phyloP scores from a whole-genome alignment of 2,329 filamentous ascomycete genomes.

The Aspergillus luchuensis region DNA sequence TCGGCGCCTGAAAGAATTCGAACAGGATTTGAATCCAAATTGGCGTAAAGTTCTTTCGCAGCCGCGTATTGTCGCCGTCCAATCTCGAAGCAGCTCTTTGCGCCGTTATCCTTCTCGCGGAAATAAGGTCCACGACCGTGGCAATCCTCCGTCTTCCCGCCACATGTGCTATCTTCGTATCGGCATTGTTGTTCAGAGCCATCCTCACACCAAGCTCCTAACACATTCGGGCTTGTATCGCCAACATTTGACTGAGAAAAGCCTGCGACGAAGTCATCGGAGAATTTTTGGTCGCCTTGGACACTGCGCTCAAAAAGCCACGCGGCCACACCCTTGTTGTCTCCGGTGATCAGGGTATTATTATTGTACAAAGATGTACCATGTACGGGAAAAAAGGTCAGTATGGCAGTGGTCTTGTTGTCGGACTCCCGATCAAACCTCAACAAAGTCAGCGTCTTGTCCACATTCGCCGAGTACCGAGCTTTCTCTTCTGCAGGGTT shows the following conservation, averaged over 20 bases:
- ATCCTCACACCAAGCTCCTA: conserved; percentile 88
- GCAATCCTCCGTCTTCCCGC: conserved; percentile 46
- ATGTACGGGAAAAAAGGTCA: conserved; percentile 92
- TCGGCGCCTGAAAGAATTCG: conserved; percentile 59
- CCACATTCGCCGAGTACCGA: conserved; percentile 65
- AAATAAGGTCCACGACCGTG: conserved; percentile 52
- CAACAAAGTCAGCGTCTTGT: conserved; percentile 78
- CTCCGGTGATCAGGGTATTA: conserved; percentile 87
- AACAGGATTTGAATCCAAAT: conserved; percentile 46
- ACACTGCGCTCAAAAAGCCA: conserved; percentile 77
- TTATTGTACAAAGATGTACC: conserved; percentile 89
- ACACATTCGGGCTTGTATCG: conserved; percentile 84
- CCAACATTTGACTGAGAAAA: conserved; percentile 92
- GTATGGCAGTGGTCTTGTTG: conserved; percentile 72
- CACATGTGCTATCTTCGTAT: conserved; percentile 77
- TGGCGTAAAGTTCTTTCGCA: conserved; percentile 57
- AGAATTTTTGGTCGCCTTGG: conserved; percentile 55
- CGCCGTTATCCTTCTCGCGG: conserved; percentile 46
- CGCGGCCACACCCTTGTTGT: conserved; percentile 94
- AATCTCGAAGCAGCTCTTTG: conserved; percentile 54
- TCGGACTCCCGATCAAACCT: conserved; percentile 75
- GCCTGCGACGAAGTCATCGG: conserved; percentile 76
- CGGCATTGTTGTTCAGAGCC: conserved; percentile 61
- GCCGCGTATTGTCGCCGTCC: conserved; percentile 49
- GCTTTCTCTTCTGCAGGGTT: conserved; percentile 77